Evolutionary conservation across 2,329 filamentous ascomycete species (phyloP).

Genomic region (Colletotrichum liriopes): DNA sequence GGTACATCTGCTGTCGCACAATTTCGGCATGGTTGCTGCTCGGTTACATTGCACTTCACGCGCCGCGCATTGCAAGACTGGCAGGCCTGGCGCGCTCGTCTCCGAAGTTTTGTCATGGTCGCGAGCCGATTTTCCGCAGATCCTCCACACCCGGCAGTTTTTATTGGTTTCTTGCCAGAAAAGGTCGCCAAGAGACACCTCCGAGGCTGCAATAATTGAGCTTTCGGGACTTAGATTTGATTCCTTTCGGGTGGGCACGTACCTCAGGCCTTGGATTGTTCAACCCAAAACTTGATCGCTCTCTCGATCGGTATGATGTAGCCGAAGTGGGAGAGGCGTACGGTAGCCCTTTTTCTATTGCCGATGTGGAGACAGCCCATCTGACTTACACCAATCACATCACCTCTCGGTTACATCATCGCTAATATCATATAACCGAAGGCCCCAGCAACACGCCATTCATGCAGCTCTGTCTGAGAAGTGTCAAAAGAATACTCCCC

Average conservation of each 20-base stretch:
- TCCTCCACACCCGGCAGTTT: no score
- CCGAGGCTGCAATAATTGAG: neutral
- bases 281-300: no score
- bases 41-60: conserved; percentile 55
- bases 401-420: conserved; percentile 21
- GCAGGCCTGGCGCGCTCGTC: conserved; percentile 55
- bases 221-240: no score
- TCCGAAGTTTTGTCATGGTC: conserved; percentile 42
- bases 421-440: neutral
- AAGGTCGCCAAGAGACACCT: neutral
- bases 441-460: neutral
- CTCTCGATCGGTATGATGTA: neutral
- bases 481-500: neutral
- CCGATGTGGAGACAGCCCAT: neutral
- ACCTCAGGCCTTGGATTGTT: neutral
- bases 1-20: conserved; percentile 47
- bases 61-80: conserved; percentile 54
- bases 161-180: neutral
- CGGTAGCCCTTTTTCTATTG: neutral
- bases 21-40: conserved; percentile 53
- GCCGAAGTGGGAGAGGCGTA: neutral
- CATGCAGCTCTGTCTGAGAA: neutral
- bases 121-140: neutral
- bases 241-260: neutral
- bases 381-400: conserved; percentile 11